Evolutionary conservation across 2,329 filamentous ascomycete genomes (phyloP).

Genomic region (Cercospora canescens): DNA sequence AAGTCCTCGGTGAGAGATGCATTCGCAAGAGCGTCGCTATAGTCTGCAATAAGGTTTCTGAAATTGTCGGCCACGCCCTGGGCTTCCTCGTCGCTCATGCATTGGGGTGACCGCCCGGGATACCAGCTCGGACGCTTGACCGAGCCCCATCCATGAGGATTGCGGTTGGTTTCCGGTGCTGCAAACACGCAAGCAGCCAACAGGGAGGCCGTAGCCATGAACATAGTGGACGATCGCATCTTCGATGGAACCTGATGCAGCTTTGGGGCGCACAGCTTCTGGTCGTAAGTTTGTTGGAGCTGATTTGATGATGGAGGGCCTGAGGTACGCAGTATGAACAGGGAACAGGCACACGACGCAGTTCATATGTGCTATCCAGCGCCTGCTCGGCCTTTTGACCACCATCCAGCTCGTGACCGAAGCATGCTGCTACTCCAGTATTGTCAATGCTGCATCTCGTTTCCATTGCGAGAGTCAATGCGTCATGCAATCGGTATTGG

Average conservation of each 20-base stretch:
- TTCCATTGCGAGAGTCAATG: background rate
- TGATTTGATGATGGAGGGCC: background rate
- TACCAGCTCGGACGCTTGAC: slow-evolving; percentile 22
- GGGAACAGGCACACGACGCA: background rate
- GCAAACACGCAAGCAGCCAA: slow-evolving; percentile 16
- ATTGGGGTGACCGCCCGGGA: slow-evolving; percentile 21
- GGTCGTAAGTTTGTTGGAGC: background rate
- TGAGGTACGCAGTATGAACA: background rate
- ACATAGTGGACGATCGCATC: slow-evolving; percentile 27
- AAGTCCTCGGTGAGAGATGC: slow-evolving; percentile 32
- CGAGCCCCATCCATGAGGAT: slow-evolving; percentile 12
- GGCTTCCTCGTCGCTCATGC: slow-evolving; percentile 29
- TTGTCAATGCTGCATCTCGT: background rate
- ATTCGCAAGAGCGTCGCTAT: slow-evolving; percentile 32
- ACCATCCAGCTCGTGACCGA: background rate
- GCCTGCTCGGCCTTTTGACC: background rate
- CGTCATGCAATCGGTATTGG: background rate
- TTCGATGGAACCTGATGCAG: slow-evolving; percentile 8
- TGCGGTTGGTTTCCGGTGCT: slow-evolving; percentile 4
- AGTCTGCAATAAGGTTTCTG: slow-evolving; percentile 34
- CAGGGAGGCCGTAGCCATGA: slow-evolving; percentile 19
- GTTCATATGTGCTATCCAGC: slow-evolving; percentile 6
- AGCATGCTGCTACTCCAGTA: background rate
- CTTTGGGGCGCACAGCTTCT: slow-evolving; percentile 1
- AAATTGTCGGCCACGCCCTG: slow-evolving; percentile 33